These are phyloP conservation scores for Elymus sibiricus DNA, from an alignment of 176 grass and related monocot species.

Conservation along the genomic window DNA sequence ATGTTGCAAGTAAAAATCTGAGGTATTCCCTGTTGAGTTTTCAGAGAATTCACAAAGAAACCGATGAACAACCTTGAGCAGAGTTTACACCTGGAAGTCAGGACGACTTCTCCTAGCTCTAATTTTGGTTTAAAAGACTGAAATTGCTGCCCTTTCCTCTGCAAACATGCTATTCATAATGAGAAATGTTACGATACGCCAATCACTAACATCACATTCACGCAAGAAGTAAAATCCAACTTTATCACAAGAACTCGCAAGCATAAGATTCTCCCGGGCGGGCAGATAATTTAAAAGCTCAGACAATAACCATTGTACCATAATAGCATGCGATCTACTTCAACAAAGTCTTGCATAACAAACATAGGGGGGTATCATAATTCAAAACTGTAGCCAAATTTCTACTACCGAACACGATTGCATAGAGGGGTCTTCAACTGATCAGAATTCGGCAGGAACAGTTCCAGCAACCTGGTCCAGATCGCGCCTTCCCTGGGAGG, in stretches of 20 bases:
- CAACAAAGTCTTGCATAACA: constrained; percentile 10
- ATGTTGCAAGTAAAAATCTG: too few species aligned
- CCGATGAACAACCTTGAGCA: too few species aligned
- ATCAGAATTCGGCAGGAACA: constrained; percentile 36
- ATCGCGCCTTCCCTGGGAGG: constrained; percentile 75
- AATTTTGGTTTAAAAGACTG: too few species aligned
- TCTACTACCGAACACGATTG: constrained; percentile 14
- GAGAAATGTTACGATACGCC: background rate
- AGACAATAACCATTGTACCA: constrained; percentile 15
- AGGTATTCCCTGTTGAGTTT: too few species aligned
- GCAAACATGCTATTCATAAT: too few species aligned
- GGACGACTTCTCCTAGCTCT: too few species aligned
- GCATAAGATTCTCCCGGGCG: background rate
- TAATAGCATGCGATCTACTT: background rate
- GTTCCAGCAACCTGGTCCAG: constrained; percentile 72
- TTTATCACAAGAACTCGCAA: background rate
- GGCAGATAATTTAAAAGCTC: constrained; percentile 9
- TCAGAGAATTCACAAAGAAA: too few species aligned
- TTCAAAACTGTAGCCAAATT: constrained; percentile 26
- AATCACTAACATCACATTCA: background rate
- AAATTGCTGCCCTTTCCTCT: too few species aligned
- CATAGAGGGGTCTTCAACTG: background rate
- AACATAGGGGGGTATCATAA: background rate
- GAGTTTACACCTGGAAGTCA: too few species aligned
- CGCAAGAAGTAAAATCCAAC: background rate